phyloP scores from a whole-genome alignment of 2,329 filamentous ascomycete species.

The Microcyclospora pomicola region DNA sequence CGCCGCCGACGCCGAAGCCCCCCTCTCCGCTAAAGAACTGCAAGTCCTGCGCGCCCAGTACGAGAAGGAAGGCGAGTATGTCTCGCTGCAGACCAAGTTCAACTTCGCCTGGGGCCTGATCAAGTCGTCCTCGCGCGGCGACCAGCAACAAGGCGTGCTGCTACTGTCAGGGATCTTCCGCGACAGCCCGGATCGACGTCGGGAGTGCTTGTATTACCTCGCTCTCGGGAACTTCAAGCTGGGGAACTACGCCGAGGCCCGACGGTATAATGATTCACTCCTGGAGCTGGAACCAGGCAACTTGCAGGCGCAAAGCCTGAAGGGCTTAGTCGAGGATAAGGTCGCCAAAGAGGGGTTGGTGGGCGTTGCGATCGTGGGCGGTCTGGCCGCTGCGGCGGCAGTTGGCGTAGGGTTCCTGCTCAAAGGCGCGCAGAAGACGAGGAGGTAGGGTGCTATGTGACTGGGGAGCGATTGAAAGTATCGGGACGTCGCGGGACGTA shows the following conservation, averaged over 20 bases:
- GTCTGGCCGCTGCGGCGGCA: constrained; percentile 84
- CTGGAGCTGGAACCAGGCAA: constrained; percentile 85
- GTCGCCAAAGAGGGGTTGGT: constrained; percentile 88
- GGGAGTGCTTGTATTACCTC: constrained; percentile 97
- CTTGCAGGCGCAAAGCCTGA: constrained; percentile 75
- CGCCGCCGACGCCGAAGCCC: constrained; percentile 75
- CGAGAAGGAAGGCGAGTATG: constrained; percentile 94
- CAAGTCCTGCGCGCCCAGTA: constrained; percentile 87
- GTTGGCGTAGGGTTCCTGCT: constrained; percentile 80
- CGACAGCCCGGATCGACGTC: constrained; percentile 75
- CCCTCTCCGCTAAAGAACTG: constrained; percentile 75
- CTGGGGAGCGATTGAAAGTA: neutral
- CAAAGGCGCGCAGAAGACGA: constrained; percentile 43
- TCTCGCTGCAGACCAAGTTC: constrained; percentile 96
- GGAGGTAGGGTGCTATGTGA: constrained; percentile 7
- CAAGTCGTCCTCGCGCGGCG: constrained; percentile 69
- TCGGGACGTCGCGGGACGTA: too few relatives aligned
- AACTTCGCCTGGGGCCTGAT: constrained; percentile 99
- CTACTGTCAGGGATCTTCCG: constrained; percentile 95
- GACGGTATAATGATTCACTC: constrained; percentile 85
- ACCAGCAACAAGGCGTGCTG: constrained; percentile 89
- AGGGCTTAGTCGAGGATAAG: constrained; percentile 84
- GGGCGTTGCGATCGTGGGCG: constrained; percentile 88
- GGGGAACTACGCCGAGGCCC: constrained; percentile 89
- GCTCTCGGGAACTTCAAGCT: constrained; percentile 97